Base-by-base conservation (phyloP, 495 filamentous ascomycete species). In the Penicillium bialowiezense region DNA sequence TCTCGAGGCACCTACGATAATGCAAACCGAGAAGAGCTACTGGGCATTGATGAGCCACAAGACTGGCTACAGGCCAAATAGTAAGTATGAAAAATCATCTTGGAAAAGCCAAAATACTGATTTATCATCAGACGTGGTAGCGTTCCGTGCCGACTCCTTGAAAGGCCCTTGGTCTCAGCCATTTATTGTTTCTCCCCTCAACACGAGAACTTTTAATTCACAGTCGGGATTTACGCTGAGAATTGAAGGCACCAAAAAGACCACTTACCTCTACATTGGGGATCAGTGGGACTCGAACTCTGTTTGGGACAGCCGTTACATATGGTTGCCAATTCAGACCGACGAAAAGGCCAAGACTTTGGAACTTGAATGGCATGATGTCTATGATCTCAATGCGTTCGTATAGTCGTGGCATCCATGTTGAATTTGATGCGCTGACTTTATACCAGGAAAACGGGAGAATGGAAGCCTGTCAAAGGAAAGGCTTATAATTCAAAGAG, bases 211-310 rank as follows among this genome's bases (percentile, higher is more conserved):
- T 1, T 78, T 69, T 55, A 78, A 73, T 53, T 80, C 77, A 2
- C 77, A 80, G 45, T 78, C 74, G 7, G 73, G 73, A n/a, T 76
- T 70, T 49, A 65, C 65, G 0, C 48, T 80, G 9, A 64, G 63
- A 20, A 76, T 79, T 34, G 56, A 63, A 13, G 77, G 77, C 0
- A 59, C 52, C 0, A 68, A 69, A 35, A 69, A 69, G 57, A 80
- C 75, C 1, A 76, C 77, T 0, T 68, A 79, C 32, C 56, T 80
- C 3, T 80, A 80, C 43, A 45, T 80, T 2, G 77, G 74, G 7
- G 72, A 76, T 42, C 63, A 75, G 62, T 80, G 77, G 77, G 77
- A 80, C 34, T 67, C 62, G 0, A 78, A 76, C 54, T 74, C 73
- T 0, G 55, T 76, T 7, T 78, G 75, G 75, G 75, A 78, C 29